Conservation (phyloP, 441 rosid species). For the Sinapis alba region DNA sequence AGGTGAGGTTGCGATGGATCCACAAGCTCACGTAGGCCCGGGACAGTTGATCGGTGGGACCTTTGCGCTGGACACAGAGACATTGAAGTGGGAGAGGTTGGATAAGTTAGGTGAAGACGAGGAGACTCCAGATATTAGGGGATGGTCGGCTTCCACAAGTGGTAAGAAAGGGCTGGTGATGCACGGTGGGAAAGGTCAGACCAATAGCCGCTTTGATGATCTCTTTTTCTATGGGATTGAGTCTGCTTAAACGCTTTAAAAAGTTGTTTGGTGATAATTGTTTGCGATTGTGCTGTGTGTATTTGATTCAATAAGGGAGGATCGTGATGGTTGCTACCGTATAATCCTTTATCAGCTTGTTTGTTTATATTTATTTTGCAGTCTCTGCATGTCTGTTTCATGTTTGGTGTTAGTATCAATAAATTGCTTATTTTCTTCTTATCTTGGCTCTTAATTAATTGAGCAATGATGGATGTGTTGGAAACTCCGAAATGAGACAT, state of each 20-base stretch:
- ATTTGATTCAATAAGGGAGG: neutral
- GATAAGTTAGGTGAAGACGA: conserved; percentile 47
- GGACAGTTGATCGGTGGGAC: conserved; percentile 65
- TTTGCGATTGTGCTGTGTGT: neutral
- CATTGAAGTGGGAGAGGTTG: conserved; percentile 53
- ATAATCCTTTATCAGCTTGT: neutral
- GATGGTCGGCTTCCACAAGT: conserved; percentile 69
- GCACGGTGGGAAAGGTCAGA: conserved; percentile 74
- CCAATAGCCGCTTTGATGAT: conserved; percentile 77
- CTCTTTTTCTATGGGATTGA: conserved; percentile 46
- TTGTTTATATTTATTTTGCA: neutral
- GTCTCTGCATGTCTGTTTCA: neutral
- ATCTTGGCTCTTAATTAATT: neutral
- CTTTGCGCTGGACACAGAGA: conserved; percentile 66
- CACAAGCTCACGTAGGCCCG: conserved; percentile 76
- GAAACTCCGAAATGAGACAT: too few species aligned
- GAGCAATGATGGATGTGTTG: neutral
- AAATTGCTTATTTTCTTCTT: neutral
- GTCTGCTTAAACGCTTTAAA: neutral
- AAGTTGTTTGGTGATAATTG: neutral
- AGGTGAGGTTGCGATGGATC: conserved; percentile 86
- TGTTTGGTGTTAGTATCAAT: neutral
- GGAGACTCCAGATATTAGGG: conserved; percentile 65
- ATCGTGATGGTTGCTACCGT: neutral
- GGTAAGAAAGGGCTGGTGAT: conserved; percentile 61